Conservation (phyloP, 2,329 filamentous ascomycete species). For the Epichloe aotearoae region DNA sequence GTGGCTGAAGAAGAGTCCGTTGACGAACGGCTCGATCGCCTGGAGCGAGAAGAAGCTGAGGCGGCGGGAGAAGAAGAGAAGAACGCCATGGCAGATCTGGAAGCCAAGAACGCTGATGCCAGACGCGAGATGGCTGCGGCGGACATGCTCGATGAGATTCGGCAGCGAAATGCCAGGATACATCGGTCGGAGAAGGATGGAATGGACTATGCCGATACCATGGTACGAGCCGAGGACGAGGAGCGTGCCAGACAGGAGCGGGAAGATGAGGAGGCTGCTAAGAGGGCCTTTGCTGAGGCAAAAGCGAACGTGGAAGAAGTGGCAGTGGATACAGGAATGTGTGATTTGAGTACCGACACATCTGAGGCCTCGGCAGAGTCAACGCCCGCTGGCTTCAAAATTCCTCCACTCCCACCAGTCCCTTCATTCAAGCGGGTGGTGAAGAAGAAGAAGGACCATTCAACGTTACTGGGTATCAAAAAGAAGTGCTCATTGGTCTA, state of each 20-base stretch:
- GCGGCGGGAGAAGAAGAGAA: constrained; percentile 54
- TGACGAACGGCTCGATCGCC: constrained; percentile 70
- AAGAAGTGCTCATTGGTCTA: constrained; percentile 55
- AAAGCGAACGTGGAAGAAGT: constrained; percentile 39
- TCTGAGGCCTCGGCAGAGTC: constrained; percentile 12
- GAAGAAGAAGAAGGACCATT: constrained; percentile 79
- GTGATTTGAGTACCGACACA: neutral
- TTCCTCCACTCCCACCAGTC: constrained; percentile 17
- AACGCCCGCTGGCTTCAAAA: constrained; percentile 10
- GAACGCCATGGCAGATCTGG: constrained; percentile 89
- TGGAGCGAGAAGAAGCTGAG: constrained; percentile 62
- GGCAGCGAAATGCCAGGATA: constrained; percentile 77
- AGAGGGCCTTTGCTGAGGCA: constrained; percentile 58
- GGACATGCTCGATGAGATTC: constrained; percentile 88
- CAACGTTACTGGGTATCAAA: constrained; percentile 70
- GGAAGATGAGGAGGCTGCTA: constrained; percentile 75
- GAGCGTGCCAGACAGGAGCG: constrained; percentile 54
- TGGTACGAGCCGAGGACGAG: constrained; percentile 41
- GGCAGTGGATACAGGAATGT: neutral
- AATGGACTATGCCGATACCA: constrained; percentile 43
- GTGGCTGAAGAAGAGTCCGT: constrained; percentile 62
- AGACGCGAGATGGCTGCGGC: constrained; percentile 94
- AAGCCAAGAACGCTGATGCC: constrained; percentile 85
- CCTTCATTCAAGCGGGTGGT: constrained; percentile 59
- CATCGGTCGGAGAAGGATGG: constrained; percentile 62